These are phyloP conservation scores for Santalum album DNA, from an alignment of 164 flowering plant genomes.

Conservation along the genomic window DNA sequence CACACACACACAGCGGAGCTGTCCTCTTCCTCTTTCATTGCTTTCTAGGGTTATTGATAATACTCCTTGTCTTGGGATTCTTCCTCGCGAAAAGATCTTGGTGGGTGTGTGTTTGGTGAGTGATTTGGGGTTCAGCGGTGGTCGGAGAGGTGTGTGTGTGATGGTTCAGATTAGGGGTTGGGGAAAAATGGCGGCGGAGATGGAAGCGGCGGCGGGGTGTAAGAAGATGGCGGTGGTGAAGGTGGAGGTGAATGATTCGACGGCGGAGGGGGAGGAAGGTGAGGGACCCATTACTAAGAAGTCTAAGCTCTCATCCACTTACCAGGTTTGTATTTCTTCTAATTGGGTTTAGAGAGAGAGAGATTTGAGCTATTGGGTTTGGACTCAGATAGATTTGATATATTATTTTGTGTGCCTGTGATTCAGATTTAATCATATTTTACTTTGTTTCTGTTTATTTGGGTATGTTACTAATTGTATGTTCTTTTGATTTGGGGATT, in stretches of 20 bases:
- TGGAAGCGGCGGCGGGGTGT: not conserved
- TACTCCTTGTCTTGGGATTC: too few species aligned
- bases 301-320: not conserved
- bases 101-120: not conserved
- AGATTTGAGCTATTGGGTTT: not conserved
- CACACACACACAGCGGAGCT: too few species aligned
- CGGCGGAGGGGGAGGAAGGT: not conserved
- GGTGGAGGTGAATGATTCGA: not conserved
- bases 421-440: too few species aligned
- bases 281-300: not conserved
- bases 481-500: too few species aligned
- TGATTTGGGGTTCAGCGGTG: not conserved
- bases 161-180: slow-evolving; percentile 1
- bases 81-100: too few species aligned
- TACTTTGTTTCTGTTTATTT: too few species aligned
- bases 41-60: not conserved
- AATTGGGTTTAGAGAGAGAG: not conserved
- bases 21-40: not conserved
- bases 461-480: too few species aligned
- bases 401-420: not conserved
- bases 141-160: not conserved
- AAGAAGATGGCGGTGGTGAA: not conserved
- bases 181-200: not conserved
- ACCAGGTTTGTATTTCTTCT: not conserved
- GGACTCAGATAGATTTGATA: not conserved